A percentile compares a stretch with the other conserved stretches of the same genome.
Evolutionary conservation across 1,284 basidiomycete genomes (phyloP).

Genomic region (Cutaneotrichosporon sp.): DNA sequence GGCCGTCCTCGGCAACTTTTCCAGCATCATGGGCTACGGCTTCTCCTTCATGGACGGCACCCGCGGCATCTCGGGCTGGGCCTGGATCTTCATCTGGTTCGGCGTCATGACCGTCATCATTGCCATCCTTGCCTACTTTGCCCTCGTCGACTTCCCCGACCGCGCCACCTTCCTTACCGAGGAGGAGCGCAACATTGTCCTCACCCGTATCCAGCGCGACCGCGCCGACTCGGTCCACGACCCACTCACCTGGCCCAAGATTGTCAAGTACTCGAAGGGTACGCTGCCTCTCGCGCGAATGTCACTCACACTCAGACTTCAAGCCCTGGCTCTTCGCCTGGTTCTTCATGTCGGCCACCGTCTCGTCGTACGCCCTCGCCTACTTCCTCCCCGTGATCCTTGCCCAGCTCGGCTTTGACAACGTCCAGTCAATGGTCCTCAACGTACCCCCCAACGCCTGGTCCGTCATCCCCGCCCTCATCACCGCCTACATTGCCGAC

Average conservation of each 20-base stretch:
- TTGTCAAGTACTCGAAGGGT: slow-evolving; percentile 21
- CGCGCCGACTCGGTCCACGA: slow-evolving; percentile 54
- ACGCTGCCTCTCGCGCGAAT: too few relatives aligned
- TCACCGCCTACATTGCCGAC: slow-evolving; percentile 50
- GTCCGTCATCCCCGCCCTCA: slow-evolving; percentile 48
- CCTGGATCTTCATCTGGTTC: slow-evolving; percentile 11
- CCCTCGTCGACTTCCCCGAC: slow-evolving; percentile 56
- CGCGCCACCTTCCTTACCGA: slow-evolving; percentile 54
- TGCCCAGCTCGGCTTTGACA: slow-evolving; percentile 48
- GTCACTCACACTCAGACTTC: slow-evolving; percentile 31
- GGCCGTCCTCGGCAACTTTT: slow-evolving; percentile 20
- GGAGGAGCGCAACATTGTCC: slow-evolving; percentile 51
- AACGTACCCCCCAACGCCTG: slow-evolving; percentile 53
- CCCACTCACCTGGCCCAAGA: slow-evolving; percentile 52
- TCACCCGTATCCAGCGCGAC: slow-evolving; percentile 54
- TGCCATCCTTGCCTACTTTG: slow-evolving; percentile 25
- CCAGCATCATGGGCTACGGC: slow-evolving; percentile 11
- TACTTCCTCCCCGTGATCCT: slow-evolving; percentile 56
- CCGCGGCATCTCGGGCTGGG: slow-evolving; percentile 13
- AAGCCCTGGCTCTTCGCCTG: slow-evolving; percentile 56
- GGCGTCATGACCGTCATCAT: slow-evolving; percentile 10
- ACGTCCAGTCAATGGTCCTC: slow-evolving; percentile 43
- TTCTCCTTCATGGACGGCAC: slow-evolving; percentile 14
- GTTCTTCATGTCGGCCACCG: slow-evolving; percentile 45
- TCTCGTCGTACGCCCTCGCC: slow-evolving; percentile 29